phyloP scores from a whole-genome alignment of 441 rosid genomes.

The Adansonia rubrostipa region DNA sequence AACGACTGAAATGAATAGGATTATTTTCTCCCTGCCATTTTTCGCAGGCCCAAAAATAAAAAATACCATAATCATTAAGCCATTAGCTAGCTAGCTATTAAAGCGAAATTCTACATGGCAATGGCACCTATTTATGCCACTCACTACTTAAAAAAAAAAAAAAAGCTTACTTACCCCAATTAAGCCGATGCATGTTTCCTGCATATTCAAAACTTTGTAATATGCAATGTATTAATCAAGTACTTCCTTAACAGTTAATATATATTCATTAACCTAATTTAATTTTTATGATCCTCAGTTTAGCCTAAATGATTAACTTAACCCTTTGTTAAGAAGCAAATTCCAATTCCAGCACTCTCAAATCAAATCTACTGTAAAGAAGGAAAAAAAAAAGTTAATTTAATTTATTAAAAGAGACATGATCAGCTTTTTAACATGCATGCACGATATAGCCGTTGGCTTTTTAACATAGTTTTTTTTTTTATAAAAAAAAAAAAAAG shows the following conservation, averaged over 20 bases:
- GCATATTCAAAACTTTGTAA: neutral
- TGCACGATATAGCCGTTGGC: constrained; percentile 6
- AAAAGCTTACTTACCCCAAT: neutral
- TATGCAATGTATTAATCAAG: neutral
- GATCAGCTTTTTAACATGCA: constrained; percentile 2
- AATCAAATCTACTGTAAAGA: too few relatives aligned
- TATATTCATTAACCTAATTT: neutral
- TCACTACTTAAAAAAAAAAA: neutral
- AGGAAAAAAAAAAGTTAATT: neutral
- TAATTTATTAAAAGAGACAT: neutral
- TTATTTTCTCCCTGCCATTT: neutral
- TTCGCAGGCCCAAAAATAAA: neutral
- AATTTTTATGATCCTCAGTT: neutral
- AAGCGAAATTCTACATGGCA: neutral
- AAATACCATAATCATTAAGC: neutral
- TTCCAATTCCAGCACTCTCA: too few relatives aligned
- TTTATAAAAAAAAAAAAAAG: too few relatives aligned
- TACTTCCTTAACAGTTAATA: neutral
- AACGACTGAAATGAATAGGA: neutral
- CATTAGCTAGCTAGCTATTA: neutral
- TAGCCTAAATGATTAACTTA: too few relatives aligned
- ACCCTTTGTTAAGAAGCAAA: too few relatives aligned
- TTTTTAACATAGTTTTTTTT: constrained; percentile 11
- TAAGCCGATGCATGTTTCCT: neutral
- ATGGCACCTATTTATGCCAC: neutral